Evolutionary conservation across 2,329 filamentous ascomycete species (phyloP), one percentile per base, ranked within the genome.

Genomic region (Penicillium glabrum): DNA sequence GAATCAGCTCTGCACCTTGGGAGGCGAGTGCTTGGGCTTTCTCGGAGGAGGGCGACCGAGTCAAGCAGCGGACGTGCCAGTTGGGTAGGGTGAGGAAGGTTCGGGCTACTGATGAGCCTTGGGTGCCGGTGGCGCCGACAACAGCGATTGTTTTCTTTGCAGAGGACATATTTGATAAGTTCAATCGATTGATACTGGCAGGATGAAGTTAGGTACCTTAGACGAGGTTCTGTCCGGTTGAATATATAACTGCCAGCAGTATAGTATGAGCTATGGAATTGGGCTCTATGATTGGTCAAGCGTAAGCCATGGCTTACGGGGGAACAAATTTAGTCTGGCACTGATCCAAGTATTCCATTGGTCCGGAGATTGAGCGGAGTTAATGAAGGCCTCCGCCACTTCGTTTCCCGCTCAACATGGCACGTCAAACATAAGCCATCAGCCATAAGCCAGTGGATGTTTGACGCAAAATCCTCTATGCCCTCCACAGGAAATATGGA

Each of bases 111-210:
- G 67, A 70, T 19, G 60, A 63, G 31, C 71, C 71, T 59, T 72
- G 67, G 26, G 67, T 67, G 43, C 73, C 75, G 14, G 74, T 75
- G 37, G 72, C 67, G 35, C 75, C 73, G 39, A 76, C 57, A 27
- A 77, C 62, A 14, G 69, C 67, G 43, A 76, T 69, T 39, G 68
- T 65, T 61, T 74, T 75, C 77, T 79, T 39, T 78, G 69, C 64
- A 76, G 78, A 37, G 79, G 51, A 23, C 51, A 58, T 63, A 8
- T 14, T 46, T 7, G 4, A 19, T 9, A 4, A 2, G 1, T 19
- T 9, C n/a, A 39, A 39, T 19, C n/a, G 11, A 19, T 9, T 19
- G 35, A 11, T 3, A 10, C n/a, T 39, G 4, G 16, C 1, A 10
- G 10, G 19, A 19, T 3, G n/a, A 39, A 39, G 1, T 11, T 3